phyloP scores from a whole-genome alignment of 768 basidiomycete genomes.

The Termitomyces sp. region DNA sequence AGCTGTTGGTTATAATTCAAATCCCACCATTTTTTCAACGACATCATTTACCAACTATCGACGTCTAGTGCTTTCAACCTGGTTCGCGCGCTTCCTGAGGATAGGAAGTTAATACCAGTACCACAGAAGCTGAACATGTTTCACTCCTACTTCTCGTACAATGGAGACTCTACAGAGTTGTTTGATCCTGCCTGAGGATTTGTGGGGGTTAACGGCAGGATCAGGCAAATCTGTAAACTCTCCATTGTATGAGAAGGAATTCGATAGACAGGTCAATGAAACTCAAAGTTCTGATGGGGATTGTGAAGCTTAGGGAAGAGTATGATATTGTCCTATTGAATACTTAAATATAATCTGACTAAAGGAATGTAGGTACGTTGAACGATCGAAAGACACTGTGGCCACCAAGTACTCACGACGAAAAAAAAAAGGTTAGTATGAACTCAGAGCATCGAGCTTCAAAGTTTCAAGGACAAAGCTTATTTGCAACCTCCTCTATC shows the following conservation, averaged over 20 bases:
- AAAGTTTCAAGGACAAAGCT: conserved; percentile 33
- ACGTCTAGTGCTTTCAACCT: no score
- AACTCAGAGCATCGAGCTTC: neutral
- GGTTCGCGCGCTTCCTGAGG: no score
- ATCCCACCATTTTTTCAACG: no score
- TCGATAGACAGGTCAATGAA: neutral
- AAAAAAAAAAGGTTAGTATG: neutral
- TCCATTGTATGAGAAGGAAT: neutral
- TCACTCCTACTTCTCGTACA: no score
- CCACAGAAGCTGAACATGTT: no score
- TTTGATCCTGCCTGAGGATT: no score
- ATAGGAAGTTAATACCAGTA: no score
- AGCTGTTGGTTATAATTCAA: no score
- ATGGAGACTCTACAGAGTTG: no score
- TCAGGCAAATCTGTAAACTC: no score
- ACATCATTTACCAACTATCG: no score
- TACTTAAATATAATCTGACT: neutral
- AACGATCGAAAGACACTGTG: neutral
- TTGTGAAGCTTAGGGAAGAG: neutral
- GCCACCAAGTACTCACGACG: neutral
- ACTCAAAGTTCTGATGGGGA: neutral
- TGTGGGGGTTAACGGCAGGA: no score
- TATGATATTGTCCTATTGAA: neutral
- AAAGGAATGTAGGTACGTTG: neutral
- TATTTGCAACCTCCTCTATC: conserved; percentile 57